phyloP scores from a whole-genome alignment of 345 rosid species.

The Salix caprea region DNA sequence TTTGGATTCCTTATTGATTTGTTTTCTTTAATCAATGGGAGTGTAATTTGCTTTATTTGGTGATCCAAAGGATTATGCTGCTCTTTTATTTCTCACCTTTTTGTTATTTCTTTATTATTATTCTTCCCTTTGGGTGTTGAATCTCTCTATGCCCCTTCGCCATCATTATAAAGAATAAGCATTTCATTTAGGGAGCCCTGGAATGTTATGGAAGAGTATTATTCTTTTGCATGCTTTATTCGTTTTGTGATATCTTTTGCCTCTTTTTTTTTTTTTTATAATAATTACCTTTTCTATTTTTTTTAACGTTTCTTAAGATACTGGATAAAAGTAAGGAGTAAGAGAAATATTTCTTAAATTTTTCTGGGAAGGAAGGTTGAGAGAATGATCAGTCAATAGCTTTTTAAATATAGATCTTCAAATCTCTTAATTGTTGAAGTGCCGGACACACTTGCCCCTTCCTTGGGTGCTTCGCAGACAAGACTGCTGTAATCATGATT shows the following conservation, averaged over 20 bases:
- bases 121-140: background rate
- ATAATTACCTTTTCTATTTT: constrained; percentile 11
- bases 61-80: constrained; percentile 3
- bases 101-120: background rate
- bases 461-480: constrained; percentile 1
- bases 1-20: background rate
- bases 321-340: background rate
- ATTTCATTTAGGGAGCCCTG: constrained; percentile 15
- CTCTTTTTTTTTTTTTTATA: constrained; percentile 24
- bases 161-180: background rate
- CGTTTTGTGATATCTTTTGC: constrained; percentile 18
- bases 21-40: background rate
- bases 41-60: background rate
- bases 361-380: background rate
- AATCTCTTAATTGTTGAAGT: background rate
- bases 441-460: background rate
- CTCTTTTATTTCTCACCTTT: background rate
- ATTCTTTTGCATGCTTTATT: constrained; percentile 39
- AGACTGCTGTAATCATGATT: background rate
- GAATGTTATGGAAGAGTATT: constrained; percentile 31
- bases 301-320: background rate
- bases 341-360: background rate
- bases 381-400: background rate
- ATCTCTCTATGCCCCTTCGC: constrained; percentile 7
- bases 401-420: background rate